These are phyloP conservation scores for Hyphopichia wangnamkhiaoensis DNA, from an alignment of 1,139 yeast species.

Conservation along the genomic window DNA sequence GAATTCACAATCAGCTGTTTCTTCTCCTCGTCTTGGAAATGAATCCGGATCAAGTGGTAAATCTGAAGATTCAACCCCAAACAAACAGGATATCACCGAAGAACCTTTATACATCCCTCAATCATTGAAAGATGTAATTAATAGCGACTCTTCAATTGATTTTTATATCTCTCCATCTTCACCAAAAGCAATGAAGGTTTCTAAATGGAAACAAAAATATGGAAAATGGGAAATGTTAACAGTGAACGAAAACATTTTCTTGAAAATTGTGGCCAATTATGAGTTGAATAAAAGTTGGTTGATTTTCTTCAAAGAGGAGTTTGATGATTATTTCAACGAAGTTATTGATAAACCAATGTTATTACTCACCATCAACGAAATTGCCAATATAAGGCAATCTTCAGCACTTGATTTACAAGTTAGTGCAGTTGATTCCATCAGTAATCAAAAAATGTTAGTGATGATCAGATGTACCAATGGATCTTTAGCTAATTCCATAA, in stretches of 20 bases:
- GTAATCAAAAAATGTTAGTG: constrained; percentile 25
- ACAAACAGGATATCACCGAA: constrained; percentile 11
- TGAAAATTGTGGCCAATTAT: constrained; percentile 42
- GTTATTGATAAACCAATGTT: constrained; percentile 39
- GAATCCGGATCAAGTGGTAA: too few species aligned
- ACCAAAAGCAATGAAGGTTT: constrained; percentile 40
- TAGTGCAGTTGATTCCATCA: constrained; percentile 32
- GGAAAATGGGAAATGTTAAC: constrained; percentile 53
- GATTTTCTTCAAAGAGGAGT: constrained; percentile 43
- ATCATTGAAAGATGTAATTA: constrained; percentile 38
- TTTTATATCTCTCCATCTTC: constrained; percentile 37
- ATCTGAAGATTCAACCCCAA: constrained; percentile 1
- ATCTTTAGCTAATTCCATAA: constrained; percentile 25
- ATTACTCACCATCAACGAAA: constrained; percentile 29
- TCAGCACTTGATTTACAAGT: constrained; percentile 46
- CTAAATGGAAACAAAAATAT: constrained; percentile 44
- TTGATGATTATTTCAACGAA: constrained; percentile 30
- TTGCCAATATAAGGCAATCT: constrained; percentile 32
- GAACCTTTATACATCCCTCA: constrained; percentile 33
- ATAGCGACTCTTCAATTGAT: constrained; percentile 42
- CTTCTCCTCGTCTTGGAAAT: constrained; percentile 12
- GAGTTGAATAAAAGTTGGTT: constrained; percentile 38
- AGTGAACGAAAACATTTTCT: constrained; percentile 33
- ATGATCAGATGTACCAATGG: constrained; percentile 39
- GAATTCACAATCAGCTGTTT: constrained; percentile 8